Evolutionary conservation across 208 protist genomes (phyloP), one percentile per base, ranked within the genome.

Genomic region (Trypanosomatidae sp.): DNA sequence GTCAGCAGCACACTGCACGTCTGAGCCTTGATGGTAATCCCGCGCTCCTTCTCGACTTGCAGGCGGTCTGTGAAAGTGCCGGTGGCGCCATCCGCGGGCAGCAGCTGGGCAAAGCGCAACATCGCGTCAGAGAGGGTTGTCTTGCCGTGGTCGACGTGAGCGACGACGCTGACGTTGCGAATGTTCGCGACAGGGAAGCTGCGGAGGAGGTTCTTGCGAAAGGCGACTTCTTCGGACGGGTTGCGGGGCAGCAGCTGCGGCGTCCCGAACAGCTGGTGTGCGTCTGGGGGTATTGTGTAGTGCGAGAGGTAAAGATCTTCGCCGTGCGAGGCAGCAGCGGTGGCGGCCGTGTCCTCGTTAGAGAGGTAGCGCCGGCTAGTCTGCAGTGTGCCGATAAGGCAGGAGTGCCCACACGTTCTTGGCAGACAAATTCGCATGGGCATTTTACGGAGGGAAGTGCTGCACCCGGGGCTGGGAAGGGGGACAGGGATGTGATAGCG

Each of bases 1-100:
- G 71, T 75, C 47, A 75, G 74, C 69, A 98, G 87, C 65, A 99
- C 87, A 15, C 96, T 95, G 76, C 92, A 96, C 13, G 96, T 97
- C 70, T 99, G 95, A 28, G 97, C 95, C 74, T 99, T 98, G 22
- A 99, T 93, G 1, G 98, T 99, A 65, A 99, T 99, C 30, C 95
- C 98, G 44, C 98, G 88, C 62, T 99, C 93, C 72, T 91, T 86
- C 75, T 99, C 98, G 1, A 99, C 98, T 28, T 95, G 71, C 19
- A 98, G 81, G 25, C 95, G 93, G 77, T 99, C 98, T 0, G 97
- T 89, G 74, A 95, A 98, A 49, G 93, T 91, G 9, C 89, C 87
- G 5, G 88, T 86, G 36, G 76, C 86, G 13, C 80, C 88, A 50
- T 92, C 86, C 0, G 84, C 74, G 0, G 80, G 77, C 43, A 98